Evolutionary conservation across 202 grass and related monocot species (phyloP).

Genomic region (Thinopyrum obtusiflorum): DNA sequence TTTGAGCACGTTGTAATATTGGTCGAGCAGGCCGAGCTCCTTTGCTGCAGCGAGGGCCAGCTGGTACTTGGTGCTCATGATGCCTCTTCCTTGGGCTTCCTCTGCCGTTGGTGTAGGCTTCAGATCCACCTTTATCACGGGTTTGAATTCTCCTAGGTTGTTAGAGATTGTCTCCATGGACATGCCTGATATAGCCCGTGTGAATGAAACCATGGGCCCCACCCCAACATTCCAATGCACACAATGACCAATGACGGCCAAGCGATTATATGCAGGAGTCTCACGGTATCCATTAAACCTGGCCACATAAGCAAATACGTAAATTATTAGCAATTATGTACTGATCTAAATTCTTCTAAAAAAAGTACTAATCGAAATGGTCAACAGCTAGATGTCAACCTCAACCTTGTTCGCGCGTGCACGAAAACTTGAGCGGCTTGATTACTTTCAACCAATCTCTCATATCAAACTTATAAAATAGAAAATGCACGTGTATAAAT

Average conservation of each 20-base stretch:
- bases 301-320: too few relatives aligned
- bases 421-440: not conserved
- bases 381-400: too few relatives aligned
- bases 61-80: not conserved
- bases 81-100: fast-evolving
- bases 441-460: too few relatives aligned
- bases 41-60: not conserved
- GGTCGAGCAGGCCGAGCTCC: not conserved
- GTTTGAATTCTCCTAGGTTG: fast-evolving
- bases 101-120: not conserved
- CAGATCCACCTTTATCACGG: constrained; percentile 14
- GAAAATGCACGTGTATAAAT: not conserved
- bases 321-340: too few relatives aligned
- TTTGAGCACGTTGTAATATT: not conserved
- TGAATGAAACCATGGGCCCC: not conserved
- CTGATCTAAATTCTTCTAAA: too few relatives aligned
- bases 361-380: too few relatives aligned
- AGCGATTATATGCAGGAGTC: too few relatives aligned
- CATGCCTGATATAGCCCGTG: not conserved
- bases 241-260: not conserved
- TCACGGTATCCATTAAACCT: not conserved
- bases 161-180: not conserved
- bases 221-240: not conserved
- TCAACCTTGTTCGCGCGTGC: too few relatives aligned
- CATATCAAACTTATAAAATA: too few relatives aligned